phyloP scores from a whole-genome alignment of 495 filamentous ascomycete genomes.

The Amphirosellinia nigrospora region DNA sequence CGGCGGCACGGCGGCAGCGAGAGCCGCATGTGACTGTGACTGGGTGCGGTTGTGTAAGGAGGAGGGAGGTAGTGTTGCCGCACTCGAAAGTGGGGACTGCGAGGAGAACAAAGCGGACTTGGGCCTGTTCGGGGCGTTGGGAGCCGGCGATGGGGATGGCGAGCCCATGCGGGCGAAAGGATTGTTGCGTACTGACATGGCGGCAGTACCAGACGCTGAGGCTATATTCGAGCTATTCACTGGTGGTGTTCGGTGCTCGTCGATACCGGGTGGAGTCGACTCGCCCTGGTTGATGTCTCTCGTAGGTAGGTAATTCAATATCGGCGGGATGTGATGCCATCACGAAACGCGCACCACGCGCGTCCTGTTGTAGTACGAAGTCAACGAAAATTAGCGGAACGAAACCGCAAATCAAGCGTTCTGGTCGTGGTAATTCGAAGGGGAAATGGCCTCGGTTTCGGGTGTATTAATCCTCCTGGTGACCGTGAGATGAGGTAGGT shows the following conservation, averaged over 20 bases:
- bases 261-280: not conserved
- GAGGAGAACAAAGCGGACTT: conserved; percentile 72
- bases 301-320: conserved; percentile 10
- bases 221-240: conserved; percentile 7
- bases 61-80: conserved; percentile 30
- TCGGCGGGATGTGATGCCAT: conserved; percentile 18
- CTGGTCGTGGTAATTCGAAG: not conserved
- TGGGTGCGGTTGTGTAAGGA: conserved; percentile 47
- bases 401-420: not conserved
- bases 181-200: conserved; percentile 67
- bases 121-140: conserved; percentile 59
- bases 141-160: conserved; percentile 63
- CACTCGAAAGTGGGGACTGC: conserved; percentile 54
- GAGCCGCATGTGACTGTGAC: conserved; percentile 54
- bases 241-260: not conserved
- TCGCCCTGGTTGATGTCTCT: conserved; percentile 19
- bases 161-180: conserved; percentile 72
- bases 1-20: conserved; percentile 37
- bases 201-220: conserved; percentile 46
- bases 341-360: conserved; percentile 22
- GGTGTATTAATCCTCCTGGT: not conserved
- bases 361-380: not conserved
- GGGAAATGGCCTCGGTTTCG: not conserved
- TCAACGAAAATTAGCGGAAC: not conserved
- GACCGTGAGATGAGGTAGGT: not conserved